Evolutionary conservation across 1,284 basidiomycete genomes (phyloP), one percentile per base, ranked within the genome.

Genomic region (Boletus smithii): DNA sequence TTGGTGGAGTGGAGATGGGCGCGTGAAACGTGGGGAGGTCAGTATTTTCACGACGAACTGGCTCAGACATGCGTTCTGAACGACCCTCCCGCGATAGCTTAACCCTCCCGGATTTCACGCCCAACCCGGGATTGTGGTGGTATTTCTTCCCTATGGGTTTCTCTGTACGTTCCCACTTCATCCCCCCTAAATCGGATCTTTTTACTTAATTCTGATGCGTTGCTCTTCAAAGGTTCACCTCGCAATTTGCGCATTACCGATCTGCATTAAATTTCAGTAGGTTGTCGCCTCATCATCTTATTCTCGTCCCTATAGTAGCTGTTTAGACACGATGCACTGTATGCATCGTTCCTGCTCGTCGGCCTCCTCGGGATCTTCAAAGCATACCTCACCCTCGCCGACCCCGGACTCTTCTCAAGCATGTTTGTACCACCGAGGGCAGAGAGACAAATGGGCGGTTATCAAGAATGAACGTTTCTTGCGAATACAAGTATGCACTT

Each of bases 71-170:
- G 22, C 11, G 29, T 42, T 23, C 39, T 35, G 48, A 44, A 50
- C 13, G 30, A 40, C 27, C 35, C 34, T 32, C 8, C 18, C 11
- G 14, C 31, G 31, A 29, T 54, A 91, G 87, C 34, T 57, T 89
- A 18, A 79, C 75, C 5, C 79, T 94, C 7, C 85, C 87, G 4
- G 93, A 95, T 64, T 69, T 98, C 46, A 92, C 91, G 5, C 97
- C 97, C 0, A 97, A 95, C 60, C 83, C 91, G 8, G 95, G 95
- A 3, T 72, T 98, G 31, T 94, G 91, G 86, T 99, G 97, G 97
- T 99, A 99, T 70, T 98, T 98, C 71, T 99, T 97, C n/a, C n/a
- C n/a, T n/a, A n/a, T 95, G 74, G 90, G 91, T n/a, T 98, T 98
- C 68, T 92, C 91, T 34, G 91, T 91, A 59, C 36, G 83, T 68